phyloP scores from a whole-genome alignment of 768 basidiomycete species.

The Boletus sensibilis region DNA sequence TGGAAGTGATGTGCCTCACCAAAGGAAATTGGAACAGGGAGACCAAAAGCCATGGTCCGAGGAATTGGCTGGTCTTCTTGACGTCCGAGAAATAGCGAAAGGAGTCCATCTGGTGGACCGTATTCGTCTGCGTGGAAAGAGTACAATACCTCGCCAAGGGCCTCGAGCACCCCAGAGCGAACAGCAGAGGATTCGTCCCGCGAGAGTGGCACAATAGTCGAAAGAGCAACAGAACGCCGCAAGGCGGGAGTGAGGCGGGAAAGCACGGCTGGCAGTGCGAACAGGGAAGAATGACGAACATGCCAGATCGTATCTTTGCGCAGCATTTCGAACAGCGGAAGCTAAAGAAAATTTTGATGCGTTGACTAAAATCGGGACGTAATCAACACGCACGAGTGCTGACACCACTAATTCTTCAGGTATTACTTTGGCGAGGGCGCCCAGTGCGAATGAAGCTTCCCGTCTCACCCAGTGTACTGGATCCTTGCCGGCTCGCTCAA shows the following conservation, averaged over 20 bases:
- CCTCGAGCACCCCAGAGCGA: constrained; percentile 77
- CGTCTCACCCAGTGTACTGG: constrained; percentile 75
- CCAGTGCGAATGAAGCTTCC: constrained; percentile 86
- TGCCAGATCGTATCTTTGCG: constrained; percentile 71
- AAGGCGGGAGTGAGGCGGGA: constrained; percentile 57
- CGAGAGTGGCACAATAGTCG: constrained; percentile 61
- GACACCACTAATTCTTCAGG: constrained; percentile 67
- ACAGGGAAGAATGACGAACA: constrained; percentile 85
- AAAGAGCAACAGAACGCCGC: constrained; percentile 64
- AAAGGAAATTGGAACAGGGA: constrained; percentile 9
- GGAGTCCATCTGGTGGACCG: constrained; percentile 72
- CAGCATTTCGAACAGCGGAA: constrained; percentile 75
- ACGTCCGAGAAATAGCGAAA: constrained; percentile 73
- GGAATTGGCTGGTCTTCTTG: constrained; percentile 42
- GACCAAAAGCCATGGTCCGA: constrained; percentile 19
- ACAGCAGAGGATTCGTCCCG: constrained; percentile 65
- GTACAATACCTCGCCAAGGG: constrained; percentile 86
- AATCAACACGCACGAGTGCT: constrained; percentile 51
- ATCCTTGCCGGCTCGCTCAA: constrained; percentile 65
- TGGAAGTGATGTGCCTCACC: constrained; percentile 16
- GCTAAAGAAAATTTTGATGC: constrained; percentile 41
- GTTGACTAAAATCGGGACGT: neutral
- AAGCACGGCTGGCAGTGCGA: constrained; percentile 80
- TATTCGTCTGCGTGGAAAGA: constrained; percentile 63
- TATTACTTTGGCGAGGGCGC: constrained; percentile 83